These are phyloP conservation scores for Dryas drummondii DNA, from an alignment of 306 rosid species.

Conservation along the genomic window DNA sequence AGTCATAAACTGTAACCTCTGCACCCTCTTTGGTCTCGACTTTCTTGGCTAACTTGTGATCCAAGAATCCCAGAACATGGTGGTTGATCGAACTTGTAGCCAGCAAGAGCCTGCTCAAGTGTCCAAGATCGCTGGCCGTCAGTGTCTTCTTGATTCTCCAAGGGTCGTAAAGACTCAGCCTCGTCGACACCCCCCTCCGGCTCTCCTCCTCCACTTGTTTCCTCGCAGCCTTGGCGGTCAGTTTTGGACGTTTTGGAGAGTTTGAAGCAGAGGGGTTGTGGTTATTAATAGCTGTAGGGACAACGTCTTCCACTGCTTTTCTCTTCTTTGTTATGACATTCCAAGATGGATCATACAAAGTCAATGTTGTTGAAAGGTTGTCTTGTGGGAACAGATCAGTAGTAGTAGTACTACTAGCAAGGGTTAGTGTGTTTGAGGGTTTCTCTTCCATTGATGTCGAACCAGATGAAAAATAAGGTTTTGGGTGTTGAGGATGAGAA, in stretches of 20 bases:
- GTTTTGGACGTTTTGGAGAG: too few relatives aligned
- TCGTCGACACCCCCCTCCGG: too few relatives aligned
- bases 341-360: background rate
- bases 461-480: too few relatives aligned
- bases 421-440: background rate
- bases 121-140: background rate
- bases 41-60: background rate
- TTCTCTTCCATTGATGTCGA: background rate
- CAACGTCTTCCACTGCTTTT: background rate
- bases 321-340: background rate
- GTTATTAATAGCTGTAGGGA: too few relatives aligned
- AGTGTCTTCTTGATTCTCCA: conserved; percentile 11
- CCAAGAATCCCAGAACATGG: too few relatives aligned
- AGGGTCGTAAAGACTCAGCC: background rate
- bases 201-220: too few relatives aligned
- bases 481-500: too few relatives aligned
- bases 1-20: background rate
- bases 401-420: background rate
- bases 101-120: background rate
- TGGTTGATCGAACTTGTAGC: background rate
- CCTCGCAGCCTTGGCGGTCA: too few relatives aligned
- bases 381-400: background rate
- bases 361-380: background rate
- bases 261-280: too few relatives aligned
- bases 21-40: background rate